phyloP scores from a whole-genome alignment of 306 rosid species.

The Cajanus cajan region DNA sequence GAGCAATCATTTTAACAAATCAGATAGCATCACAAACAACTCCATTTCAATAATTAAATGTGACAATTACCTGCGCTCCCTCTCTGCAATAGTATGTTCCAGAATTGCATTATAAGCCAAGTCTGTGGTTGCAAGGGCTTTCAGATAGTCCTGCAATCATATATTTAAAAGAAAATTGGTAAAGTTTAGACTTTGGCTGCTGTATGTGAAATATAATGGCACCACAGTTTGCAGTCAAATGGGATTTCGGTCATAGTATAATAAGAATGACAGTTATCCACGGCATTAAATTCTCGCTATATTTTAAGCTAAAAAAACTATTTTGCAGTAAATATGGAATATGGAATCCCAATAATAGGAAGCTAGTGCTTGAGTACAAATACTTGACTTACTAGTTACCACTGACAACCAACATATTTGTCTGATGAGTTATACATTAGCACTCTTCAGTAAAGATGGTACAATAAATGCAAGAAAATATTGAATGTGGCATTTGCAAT shows the following conservation, averaged over 20 bases:
- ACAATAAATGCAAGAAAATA: neutral
- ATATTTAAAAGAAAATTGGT: slow-evolving; percentile 35
- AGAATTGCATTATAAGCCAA: slow-evolving; percentile 86
- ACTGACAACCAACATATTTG: neutral
- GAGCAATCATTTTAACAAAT: slow-evolving; percentile 16
- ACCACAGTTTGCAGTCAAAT: slow-evolving; percentile 30
- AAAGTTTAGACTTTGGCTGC: slow-evolving; percentile 3
- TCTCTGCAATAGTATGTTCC: slow-evolving; percentile 97
- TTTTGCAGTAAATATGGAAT: neutral
- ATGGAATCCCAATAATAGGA: slow-evolving; percentile 10
- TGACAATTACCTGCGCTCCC: slow-evolving; percentile 95
- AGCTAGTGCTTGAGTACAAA: slow-evolving; percentile 21
- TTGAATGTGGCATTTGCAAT: neutral
- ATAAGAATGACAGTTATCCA: neutral
- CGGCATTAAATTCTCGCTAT: neutral
- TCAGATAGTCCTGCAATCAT: slow-evolving; percentile 84
- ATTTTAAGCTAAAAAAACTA: slow-evolving; percentile 7
- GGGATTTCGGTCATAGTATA: neutral
- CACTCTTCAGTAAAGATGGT: neutral
- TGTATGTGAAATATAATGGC: slow-evolving; percentile 18
- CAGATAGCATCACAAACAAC: slow-evolving; percentile 21
- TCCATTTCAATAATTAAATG: slow-evolving; percentile 24
- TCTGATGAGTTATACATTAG: neutral
- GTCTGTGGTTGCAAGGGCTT: slow-evolving; percentile 78
- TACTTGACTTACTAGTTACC: neutral